Conservation (phyloP, 805 yeast species). For the Wickerhamomyces kurtzmanii region DNA sequence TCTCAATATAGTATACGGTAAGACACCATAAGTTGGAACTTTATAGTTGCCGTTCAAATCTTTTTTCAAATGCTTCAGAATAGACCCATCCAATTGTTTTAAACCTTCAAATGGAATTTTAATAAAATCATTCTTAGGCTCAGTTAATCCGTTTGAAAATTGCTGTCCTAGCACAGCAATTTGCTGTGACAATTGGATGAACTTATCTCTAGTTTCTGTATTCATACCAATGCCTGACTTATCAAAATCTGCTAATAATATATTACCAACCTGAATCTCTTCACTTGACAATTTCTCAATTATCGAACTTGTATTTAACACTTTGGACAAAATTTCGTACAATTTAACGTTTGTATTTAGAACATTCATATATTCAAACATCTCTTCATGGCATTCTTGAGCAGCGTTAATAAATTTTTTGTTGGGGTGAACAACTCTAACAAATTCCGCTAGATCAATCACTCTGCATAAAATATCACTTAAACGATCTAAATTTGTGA, state of each 20-base stretch:
- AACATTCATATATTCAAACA: constrained; percentile 91
- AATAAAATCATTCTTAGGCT: constrained; percentile 9
- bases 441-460: constrained; percentile 88
- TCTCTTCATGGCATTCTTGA: constrained; percentile 74
- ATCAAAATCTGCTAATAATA: constrained; percentile 76
- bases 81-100: constrained; percentile 10
- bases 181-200: constrained; percentile 70
- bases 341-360: constrained; percentile 76
- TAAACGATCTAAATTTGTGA: constrained; percentile 67
- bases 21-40: constrained; percentile 51
- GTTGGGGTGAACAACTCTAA: constrained; percentile 82
- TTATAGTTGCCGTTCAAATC: constrained; percentile 28
- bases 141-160: constrained; percentile 30
- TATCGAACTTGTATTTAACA: constrained; percentile 29
- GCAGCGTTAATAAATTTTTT: constrained; percentile 66
- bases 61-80: constrained; percentile 19
- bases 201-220: constrained; percentile 49
- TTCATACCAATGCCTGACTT: constrained; percentile 83
- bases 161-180: constrained; percentile 77
- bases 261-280: constrained; percentile 73
- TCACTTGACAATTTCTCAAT: constrained; percentile 43
- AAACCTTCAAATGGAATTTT: constrained; percentile 12
- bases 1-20: constrained; percentile 57
- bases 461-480: constrained; percentile 88
- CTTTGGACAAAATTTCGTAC: constrained; percentile 47